A percentile compares a stretch with the other conserved stretches of the same genome.
These are phyloP conservation scores for Pseudogymnoascus sp. DNA, from an alignment of 2,329 filamentous ascomycete species.

Conservation along the genomic window DNA sequence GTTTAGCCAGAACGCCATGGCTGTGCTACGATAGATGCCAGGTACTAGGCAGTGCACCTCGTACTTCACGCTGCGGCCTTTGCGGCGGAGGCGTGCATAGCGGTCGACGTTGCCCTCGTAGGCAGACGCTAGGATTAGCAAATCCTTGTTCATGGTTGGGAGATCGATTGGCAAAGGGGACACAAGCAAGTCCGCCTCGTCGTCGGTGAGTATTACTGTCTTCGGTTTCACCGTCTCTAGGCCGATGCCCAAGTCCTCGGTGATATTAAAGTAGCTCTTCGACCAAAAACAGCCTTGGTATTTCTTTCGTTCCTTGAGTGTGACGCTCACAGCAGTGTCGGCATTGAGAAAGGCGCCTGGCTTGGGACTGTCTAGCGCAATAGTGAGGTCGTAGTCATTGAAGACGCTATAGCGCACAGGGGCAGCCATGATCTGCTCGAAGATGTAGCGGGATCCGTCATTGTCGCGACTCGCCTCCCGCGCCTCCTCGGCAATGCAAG, in stretches of 20 bases:
- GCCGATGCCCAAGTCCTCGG: slow-evolving; percentile 25
- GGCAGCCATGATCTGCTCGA: slow-evolving; percentile 26
- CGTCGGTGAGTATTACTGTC: background rate
- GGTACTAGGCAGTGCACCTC: slow-evolving; percentile 28
- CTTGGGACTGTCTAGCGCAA: slow-evolving; percentile 15
- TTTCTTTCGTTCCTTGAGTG: slow-evolving; percentile 17
- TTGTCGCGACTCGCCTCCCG: slow-evolving; percentile 22
- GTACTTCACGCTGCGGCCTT: slow-evolving; percentile 13
- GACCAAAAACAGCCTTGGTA: background rate
- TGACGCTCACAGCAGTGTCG: slow-evolving; percentile 29
- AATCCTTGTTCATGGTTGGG: slow-evolving; percentile 32
- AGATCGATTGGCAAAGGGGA: slow-evolving; percentile 32
- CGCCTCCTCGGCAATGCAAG: slow-evolving; percentile 36
- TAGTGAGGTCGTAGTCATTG: slow-evolving; percentile 31
- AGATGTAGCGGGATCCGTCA: slow-evolving; percentile 24
- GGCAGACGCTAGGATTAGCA: slow-evolving; percentile 33
- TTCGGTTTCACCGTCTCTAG: too few species aligned
- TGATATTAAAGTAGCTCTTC: slow-evolving; percentile 23
- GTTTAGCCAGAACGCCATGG: slow-evolving; percentile 27
- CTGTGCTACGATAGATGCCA: slow-evolving; percentile 32
- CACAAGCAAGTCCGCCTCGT: slow-evolving; percentile 21
- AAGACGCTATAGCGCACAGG: slow-evolving; percentile 29
- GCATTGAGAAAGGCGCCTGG: slow-evolving; percentile 27
- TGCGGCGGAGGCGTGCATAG: slow-evolving; percentile 29
- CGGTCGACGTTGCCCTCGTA: slow-evolving; percentile 35